Conservation (phyloP, 2,329 filamentous ascomycete species). For the Colletotrichum cuscutae region DNA sequence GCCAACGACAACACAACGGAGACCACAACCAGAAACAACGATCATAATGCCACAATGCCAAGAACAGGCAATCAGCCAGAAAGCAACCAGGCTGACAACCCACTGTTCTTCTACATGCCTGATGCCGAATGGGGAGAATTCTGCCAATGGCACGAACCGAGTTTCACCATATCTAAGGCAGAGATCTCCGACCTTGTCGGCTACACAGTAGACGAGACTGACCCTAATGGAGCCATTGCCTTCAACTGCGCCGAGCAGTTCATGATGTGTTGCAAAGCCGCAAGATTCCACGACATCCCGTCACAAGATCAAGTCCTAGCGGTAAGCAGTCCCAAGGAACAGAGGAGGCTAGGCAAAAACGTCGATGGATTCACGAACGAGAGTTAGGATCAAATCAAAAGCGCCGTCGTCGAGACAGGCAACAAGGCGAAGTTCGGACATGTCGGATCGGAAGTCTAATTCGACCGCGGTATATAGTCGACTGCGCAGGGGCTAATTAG, state of each 20-base stretch:
- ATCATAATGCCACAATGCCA: too few species aligned
- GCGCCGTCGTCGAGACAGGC: slow-evolving; percentile 43
- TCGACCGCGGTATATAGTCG: too few species aligned
- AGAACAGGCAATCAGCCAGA: too few species aligned
- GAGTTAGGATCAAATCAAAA: slow-evolving; percentile 46
- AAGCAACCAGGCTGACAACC: not conserved
- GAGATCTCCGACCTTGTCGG: slow-evolving; percentile 43
- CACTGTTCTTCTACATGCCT: slow-evolving; percentile 46
- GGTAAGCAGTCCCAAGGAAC: slow-evolving; percentile 41
- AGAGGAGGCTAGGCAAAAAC: slow-evolving; percentile 42
- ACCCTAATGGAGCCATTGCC: slow-evolving; percentile 36
- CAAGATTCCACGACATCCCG: slow-evolving; percentile 44
- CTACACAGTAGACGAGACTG: slow-evolving; percentile 35
- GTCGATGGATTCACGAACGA: slow-evolving; percentile 41
- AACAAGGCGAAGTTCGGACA: slow-evolving; percentile 48
- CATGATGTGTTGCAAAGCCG: slow-evolving; percentile 55
- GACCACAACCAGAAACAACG: too few species aligned
- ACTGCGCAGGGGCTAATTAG: too few species aligned
- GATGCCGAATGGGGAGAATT: slow-evolving; percentile 44
- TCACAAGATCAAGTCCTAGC: slow-evolving; percentile 39
- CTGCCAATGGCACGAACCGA: slow-evolving; percentile 47
- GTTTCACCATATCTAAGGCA: slow-evolving; percentile 41
- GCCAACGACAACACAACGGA: too few species aligned
- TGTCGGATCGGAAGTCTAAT: too few species aligned
- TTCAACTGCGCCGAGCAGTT: slow-evolving; percentile 52